Evolutionary conservation across 164 flowering plant species (phyloP).

Genomic region (grape (Vitis vinifera)): DNA sequence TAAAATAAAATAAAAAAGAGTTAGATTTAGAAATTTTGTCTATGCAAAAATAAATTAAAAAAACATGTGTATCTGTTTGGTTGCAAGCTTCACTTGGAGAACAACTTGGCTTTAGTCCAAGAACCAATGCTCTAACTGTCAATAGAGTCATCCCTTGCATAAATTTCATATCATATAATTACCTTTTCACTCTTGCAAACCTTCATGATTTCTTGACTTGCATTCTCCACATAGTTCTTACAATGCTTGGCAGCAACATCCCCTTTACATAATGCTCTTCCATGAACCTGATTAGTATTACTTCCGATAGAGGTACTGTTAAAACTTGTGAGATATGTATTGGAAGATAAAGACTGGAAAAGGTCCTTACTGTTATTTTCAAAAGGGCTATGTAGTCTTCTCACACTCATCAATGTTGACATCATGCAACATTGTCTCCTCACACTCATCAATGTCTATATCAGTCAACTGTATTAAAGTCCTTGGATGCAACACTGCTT

Average conservation of each 20-base stretch:
- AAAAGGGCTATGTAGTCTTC: constrained; percentile 11
- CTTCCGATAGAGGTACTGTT: constrained; percentile 20
- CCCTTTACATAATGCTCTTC: constrained; percentile 36
- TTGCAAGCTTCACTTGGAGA: too few relatives aligned
- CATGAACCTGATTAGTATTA: constrained; percentile 18
- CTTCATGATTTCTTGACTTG: constrained; percentile 6
- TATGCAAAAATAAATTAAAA: too few relatives aligned
- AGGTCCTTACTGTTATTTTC: constrained; percentile 23
- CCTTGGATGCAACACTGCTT: constrained; percentile 40
- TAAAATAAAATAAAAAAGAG: too few relatives aligned
- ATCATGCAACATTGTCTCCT: too few relatives aligned
- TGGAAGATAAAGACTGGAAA: constrained; percentile 23
- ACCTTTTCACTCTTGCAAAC: constrained; percentile 14
- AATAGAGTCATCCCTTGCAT: neutral
- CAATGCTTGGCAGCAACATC: constrained; percentile 18
- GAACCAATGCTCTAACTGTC: too few relatives aligned
- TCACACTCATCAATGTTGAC: too few relatives aligned
- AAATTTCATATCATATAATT: constrained; percentile 23
- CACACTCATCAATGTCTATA: constrained; percentile 54
- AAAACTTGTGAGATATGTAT: constrained; percentile 18
- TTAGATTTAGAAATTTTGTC: too few relatives aligned
- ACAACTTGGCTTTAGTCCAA: too few relatives aligned
- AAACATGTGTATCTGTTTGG: too few relatives aligned
- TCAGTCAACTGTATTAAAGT: constrained; percentile 31
- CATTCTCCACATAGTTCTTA: constrained; percentile 15